These are phyloP conservation scores for Fusarium tanahbumbuense DNA, from an alignment of 2,329 filamentous ascomycete genomes.

Conservation along the genomic window DNA sequence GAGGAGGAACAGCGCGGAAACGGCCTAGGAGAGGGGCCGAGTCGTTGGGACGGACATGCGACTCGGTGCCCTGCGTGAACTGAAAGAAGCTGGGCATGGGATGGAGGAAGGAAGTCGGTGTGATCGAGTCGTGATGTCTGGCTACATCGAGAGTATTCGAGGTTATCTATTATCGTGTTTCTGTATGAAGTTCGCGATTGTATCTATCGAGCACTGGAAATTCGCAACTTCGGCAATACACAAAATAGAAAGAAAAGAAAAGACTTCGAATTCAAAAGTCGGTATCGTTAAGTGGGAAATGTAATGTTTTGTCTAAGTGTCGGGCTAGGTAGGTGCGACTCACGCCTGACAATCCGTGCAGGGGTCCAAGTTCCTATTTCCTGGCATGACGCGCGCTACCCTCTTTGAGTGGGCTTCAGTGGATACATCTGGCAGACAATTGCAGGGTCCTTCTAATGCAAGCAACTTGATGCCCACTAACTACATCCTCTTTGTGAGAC, in stretches of 20 bases:
- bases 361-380: slow-evolving; percentile 29
- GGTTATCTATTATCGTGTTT: slow-evolving; percentile 2
- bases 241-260: not conserved
- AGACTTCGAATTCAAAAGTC: slow-evolving; percentile 9
- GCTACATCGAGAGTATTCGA: slow-evolving; percentile 36
- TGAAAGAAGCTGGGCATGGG: slow-evolving; percentile 74
- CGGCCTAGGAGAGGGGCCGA: slow-evolving; percentile 72
- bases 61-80: slow-evolving; percentile 74
- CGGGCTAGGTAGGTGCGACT: slow-evolving; percentile 15
- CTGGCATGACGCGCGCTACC: slow-evolving; percentile 31
- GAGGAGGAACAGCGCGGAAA: slow-evolving; percentile 70
- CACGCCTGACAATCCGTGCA: slow-evolving; percentile 31
- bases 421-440: slow-evolving; percentile 4
- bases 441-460: slow-evolving; percentile 15
- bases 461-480: not conserved
- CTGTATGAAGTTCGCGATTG: not conserved
- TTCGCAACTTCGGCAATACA: not conserved
- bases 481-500: not conserved
- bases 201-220: not conserved
- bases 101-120: slow-evolving; percentile 27
- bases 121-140: slow-evolving; percentile 23
- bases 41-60: slow-evolving; percentile 64
- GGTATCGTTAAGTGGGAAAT: slow-evolving; percentile 12
- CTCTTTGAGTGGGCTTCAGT: slow-evolving; percentile 21
- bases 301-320: slow-evolving; percentile 25